Evolutionary conservation across 1,139 yeast genomes (phyloP), one percentile per base, ranked within the genome.

Genomic region (Hanseniaspora uvarum): DNA sequence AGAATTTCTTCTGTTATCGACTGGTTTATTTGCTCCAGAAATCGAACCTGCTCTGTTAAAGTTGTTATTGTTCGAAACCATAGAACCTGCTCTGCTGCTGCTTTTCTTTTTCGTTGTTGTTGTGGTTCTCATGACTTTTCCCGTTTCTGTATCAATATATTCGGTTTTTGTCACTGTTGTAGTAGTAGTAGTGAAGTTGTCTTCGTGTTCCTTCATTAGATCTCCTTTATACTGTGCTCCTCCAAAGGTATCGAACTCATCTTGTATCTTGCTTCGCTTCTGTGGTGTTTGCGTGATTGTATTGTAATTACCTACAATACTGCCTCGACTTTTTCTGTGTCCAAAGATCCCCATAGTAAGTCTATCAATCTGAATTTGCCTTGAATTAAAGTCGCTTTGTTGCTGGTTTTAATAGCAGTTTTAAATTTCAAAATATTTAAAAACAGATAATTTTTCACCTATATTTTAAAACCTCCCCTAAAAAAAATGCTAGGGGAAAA

Each of bases 191-290:
- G 18, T 37, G 18, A 36, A 24, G 7, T 39, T 19, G n/a, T 39
- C 40, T 3, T 28, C 21, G 14, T 44, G 37, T 6, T 41, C 31
- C 12, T 38, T 16, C 28, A 51, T 26, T 33, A 57, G 31, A 36
- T 56, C 56, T 4, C 58, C 56, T 18, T 59, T 54, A 12, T 59
- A 57, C 48, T 61, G 64, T 1, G 55, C 56, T 1, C 65, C 66
- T 19, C 65, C 67, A 55, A 64, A 64, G 21, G 57, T 63, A n/a
- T 58, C 58, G 46, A 64, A 64, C 16, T 62, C 57, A 12, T 57
- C 52, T 19, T 61, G 59, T 10, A 62, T 62, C 14, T 16, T 24
- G 30, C 23, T 34, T 34, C 11, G 18, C 19, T 28, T 38, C 18
- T 28, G 19, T 44, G 30, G 28, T 16, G 24, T 16, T 24, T 16